A percentile compares a stretch with the other conserved stretches of the same genome.
phyloP scores from a whole-genome alignment of 192 early-diverging fungal species.

The Powellomyces hirtus region DNA sequence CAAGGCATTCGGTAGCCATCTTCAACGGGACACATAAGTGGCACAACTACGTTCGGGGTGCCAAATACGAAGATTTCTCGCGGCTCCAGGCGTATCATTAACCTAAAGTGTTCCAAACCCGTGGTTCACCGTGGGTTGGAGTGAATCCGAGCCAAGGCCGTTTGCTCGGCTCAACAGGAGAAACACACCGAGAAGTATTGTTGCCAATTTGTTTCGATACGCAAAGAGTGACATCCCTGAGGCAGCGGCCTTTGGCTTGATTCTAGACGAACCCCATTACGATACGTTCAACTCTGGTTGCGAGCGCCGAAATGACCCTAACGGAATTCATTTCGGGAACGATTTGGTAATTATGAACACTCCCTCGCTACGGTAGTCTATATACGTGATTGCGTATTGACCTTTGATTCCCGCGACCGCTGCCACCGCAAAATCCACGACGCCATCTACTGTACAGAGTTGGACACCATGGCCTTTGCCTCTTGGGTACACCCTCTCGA shows the following conservation, averaged over 20 bases:
- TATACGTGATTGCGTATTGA: too few relatives aligned
- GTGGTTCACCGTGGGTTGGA: constrained; percentile 58
- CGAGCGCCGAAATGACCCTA: background rate
- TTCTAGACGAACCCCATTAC: constrained; percentile 61
- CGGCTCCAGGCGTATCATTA: constrained; percentile 17
- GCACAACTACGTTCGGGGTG: constrained; percentile 92
- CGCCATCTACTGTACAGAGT: constrained; percentile 13
- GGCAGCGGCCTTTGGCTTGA: constrained; percentile 83
- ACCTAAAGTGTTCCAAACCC: constrained; percentile 32
- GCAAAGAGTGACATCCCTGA: constrained; percentile 91
- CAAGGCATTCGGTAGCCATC: constrained; percentile 60
- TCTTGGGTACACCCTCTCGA: constrained; percentile 38
- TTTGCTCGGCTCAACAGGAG: constrained; percentile 92
- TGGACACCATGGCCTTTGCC: constrained; percentile 22
- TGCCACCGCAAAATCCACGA: constrained; percentile 14
- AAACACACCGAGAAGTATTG: constrained; percentile 64
- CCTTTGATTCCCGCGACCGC: too few relatives aligned
- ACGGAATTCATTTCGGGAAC: constrained; percentile 5
- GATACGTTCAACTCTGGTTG: constrained; percentile 23
- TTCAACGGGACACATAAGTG: constrained; percentile 88
- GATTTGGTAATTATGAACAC: background rate
- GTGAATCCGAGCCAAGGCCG: constrained; percentile 91
- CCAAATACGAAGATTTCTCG: constrained; percentile 66
- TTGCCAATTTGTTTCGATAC: constrained; percentile 62
- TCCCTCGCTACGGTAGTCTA: too few relatives aligned